These are phyloP conservation scores for Prunus mongolica DNA, from an alignment of 306 rosid genomes.

Conservation along the genomic window DNA sequence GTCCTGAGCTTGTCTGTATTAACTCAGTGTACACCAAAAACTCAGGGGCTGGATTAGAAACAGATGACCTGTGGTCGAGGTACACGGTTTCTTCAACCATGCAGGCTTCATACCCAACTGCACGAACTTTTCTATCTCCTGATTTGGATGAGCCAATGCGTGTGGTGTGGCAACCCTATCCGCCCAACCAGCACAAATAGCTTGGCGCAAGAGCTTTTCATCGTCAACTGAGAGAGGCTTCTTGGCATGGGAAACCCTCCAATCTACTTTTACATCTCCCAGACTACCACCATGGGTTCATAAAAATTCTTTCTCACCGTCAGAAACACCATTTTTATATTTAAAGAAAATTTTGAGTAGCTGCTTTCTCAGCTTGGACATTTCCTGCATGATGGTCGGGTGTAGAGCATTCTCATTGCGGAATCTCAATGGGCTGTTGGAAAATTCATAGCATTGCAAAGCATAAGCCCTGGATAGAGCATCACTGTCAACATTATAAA, in stretches of 20 bases:
- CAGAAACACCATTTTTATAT: conserved; percentile 33
- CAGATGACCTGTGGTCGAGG: conserved; percentile 69
- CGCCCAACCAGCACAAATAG: conserved; percentile 97
- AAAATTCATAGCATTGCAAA: conserved; percentile 72
- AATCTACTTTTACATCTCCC: conserved; percentile 56
- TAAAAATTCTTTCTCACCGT: conserved; percentile 48
- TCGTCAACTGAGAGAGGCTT: conserved; percentile 65
- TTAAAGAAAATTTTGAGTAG: conserved; percentile 62
- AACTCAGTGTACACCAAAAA: conserved; percentile 87
- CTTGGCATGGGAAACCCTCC: conserved; percentile 52
- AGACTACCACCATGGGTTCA: conserved; percentile 31
- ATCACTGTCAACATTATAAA: conserved; percentile 65
- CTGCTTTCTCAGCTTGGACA: conserved; percentile 85
- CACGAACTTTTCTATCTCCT: conserved; percentile 39
- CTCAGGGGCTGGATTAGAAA: conserved; percentile 64
- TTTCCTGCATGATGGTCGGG: conserved; percentile 84
- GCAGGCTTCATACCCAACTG: conserved; percentile 62
- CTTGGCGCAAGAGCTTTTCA: conserved; percentile 74
- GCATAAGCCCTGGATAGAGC: conserved; percentile 69
- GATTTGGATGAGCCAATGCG: conserved; percentile 38
- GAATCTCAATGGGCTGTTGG: conserved; percentile 45
- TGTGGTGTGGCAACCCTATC: conserved; percentile 84
- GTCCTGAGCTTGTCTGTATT: conserved; percentile 41
- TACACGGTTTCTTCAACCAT: conserved; percentile 63
- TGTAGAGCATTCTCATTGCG: conserved; percentile 64